Evolutionary conservation across 2,329 filamentous ascomycete species (phyloP), one percentile per base, ranked within the genome.

Genomic region (Albophoma yamanashiensis): DNA sequence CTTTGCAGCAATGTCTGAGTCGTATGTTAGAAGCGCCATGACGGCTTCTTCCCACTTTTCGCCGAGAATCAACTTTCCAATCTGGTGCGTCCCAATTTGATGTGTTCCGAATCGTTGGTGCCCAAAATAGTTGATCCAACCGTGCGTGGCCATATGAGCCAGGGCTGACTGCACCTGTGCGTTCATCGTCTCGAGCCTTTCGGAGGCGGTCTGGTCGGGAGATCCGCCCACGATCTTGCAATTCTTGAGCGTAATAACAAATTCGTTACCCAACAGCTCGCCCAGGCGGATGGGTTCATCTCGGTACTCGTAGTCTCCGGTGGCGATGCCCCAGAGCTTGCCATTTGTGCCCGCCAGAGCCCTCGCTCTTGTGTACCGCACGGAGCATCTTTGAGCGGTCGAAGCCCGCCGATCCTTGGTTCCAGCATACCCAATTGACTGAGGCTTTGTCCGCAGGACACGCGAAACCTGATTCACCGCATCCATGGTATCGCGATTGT

Each of bases 81-180:
- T 79, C 47, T 87, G 82, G 68, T 97, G 91, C 0, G 94, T 99
- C 40, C 92, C 89, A 15, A 90, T 88, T 36, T 85, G 78, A 73
- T 94, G 93, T 0, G 92, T 93, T 36, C 94, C 94, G 68, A 99
- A 99, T 31, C 94, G 87, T 75, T 99, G 94, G n/a, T 97, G 85
- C 11, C 94, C 94, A 69, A 92, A 99, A 76, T 97, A 99, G 75
- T 99, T 99, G 74, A 99, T 87, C 78, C 95, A 99, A 3, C 94
- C 94, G 53, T 87, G 82, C 52, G 85, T 76, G 59, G 82, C 79
- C 65, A 97, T 84, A 63, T 87, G 84, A 50, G 82, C 77, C 57
- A 96, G 76, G 1, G 90, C 80, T 17, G 79, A 72, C 60, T 79
- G 78, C 12, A 86, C 78, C 43, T 81, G 70, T 34, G 64, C 59